Conservation (phyloP, 2,329 filamentous ascomycete species). For the Penicillium sp. region DNA sequence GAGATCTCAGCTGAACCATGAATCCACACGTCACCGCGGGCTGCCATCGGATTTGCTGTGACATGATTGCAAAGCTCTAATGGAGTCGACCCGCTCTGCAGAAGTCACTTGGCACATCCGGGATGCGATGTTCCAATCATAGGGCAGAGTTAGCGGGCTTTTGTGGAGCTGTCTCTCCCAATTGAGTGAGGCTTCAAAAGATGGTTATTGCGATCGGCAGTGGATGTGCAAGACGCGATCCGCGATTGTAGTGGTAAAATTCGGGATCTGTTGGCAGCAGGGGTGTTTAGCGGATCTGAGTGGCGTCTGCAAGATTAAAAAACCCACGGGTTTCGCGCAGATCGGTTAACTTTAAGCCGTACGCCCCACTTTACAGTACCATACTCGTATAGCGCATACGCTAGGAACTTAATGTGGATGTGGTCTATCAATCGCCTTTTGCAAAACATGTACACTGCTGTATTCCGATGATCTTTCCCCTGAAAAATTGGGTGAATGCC, state of each 20-base stretch:
- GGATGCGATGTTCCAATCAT: background rate
- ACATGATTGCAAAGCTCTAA: background rate
- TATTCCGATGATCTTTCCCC: background rate
- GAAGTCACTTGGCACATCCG: background rate
- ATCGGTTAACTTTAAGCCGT: background rate
- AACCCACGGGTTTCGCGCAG: background rate
- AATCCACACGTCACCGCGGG: background rate
- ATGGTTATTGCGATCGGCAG: background rate
- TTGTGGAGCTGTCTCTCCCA: background rate
- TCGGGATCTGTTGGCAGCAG: background rate
- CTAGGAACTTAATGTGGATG: background rate
- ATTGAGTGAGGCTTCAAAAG: background rate
- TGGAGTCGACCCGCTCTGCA: background rate
- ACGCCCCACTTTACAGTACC: background rate
- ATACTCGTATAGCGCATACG: background rate
- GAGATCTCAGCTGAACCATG: background rate
- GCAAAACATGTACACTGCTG: too few species aligned
- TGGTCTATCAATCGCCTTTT: background rate
- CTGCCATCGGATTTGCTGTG: background rate
- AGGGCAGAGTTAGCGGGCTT: background rate
- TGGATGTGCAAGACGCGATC: background rate
- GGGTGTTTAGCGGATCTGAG: background rate
- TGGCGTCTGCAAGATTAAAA: background rate
- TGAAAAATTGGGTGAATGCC: background rate
- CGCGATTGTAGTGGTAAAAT: background rate